Percentiles rank a stretch among this genome's conserved stretches.
phyloP scores from a whole-genome alignment of 1,284 basidiomycete genomes.

The Porogramme epimiltina region DNA sequence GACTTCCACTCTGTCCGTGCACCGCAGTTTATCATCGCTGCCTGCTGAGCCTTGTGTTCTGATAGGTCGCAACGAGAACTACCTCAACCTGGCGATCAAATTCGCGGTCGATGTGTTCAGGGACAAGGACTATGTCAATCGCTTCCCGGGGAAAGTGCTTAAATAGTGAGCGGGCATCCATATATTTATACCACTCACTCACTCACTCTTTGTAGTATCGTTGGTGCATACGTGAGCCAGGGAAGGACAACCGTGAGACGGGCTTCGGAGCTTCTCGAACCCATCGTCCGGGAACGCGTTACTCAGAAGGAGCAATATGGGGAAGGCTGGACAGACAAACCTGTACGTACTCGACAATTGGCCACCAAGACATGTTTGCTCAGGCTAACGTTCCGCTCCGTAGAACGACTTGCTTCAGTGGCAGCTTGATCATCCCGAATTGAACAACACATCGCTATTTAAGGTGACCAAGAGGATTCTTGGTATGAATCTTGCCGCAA shows the following conservation, averaged over 20 bases:
- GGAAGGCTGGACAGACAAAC: conserved; percentile 25
- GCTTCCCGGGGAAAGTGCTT: conserved; percentile 31
- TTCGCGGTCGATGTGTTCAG: conserved; percentile 8
- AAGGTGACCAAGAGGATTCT: conserved; percentile 29
- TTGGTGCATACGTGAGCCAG: not conserved
- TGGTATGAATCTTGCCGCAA: conserved; percentile 33
- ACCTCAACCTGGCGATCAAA: conserved; percentile 17
- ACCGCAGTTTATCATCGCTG: too few relatives aligned
- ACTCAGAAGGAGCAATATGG: conserved; percentile 16
- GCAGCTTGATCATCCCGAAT: conserved; percentile 27
- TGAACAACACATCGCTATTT: conserved; percentile 10
- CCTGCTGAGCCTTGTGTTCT: not conserved
- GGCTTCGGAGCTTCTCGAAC: conserved; percentile 10
- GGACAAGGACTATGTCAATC: conserved; percentile 12
- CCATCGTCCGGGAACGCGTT: conserved; percentile 22
- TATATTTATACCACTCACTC: too few relatives aligned
- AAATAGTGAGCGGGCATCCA: conserved; percentile 29
- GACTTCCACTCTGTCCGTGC: conserved; percentile 29
- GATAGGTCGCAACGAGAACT: conserved; percentile 25
- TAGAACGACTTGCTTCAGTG: conserved; percentile 32
- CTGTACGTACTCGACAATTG: conserved; percentile 16
- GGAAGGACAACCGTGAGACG: not conserved
- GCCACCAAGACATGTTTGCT: too few relatives aligned
- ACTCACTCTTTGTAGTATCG: not conserved
- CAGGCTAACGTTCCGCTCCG: too few relatives aligned